These are phyloP conservation scores for Leishmania arabica DNA, from an alignment of 208 protist genomes.

Conservation along the genomic window DNA sequence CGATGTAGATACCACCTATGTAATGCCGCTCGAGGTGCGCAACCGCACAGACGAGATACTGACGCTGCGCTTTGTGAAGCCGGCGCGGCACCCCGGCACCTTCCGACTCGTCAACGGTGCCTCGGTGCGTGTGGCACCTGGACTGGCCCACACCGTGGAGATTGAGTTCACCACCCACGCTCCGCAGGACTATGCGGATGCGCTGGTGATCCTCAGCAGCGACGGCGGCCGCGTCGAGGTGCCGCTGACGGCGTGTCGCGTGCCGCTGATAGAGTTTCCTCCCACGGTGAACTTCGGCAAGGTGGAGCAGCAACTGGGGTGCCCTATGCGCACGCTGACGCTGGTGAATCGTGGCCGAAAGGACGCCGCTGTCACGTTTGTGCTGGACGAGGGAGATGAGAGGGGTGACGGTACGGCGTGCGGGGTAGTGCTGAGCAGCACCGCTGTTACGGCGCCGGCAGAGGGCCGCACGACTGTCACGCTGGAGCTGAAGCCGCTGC, in stretches of 20 bases:
- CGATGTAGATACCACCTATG: constrained; percentile 87
- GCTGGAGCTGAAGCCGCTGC: constrained; percentile 59
- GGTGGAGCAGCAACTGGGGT: constrained; percentile 64
- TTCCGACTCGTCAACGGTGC: constrained; percentile 76
- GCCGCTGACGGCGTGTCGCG: constrained; percentile 63
- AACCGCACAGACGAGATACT: constrained; percentile 66
- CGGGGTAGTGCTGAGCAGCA: constrained; percentile 26
- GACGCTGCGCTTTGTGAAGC: constrained; percentile 77
- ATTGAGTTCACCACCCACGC: constrained; percentile 84
- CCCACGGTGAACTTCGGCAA: constrained; percentile 64
- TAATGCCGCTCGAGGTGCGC: constrained; percentile 81
- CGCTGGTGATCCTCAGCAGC: constrained; percentile 71
- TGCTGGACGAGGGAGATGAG: constrained; percentile 5
- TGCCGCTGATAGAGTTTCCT: constrained; percentile 67
- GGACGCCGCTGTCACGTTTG: constrained; percentile 47
- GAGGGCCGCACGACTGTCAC: constrained; percentile 47
- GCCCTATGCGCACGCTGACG: constrained; percentile 40
- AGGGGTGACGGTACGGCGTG: constrained; percentile 3
- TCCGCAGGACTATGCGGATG: constrained; percentile 72
- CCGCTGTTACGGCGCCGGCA: constrained; percentile 30
- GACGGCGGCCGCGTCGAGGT: constrained; percentile 63
- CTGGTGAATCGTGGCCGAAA: constrained; percentile 78
- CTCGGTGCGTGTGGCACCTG: constrained; percentile 71
- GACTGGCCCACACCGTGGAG: constrained; percentile 75
- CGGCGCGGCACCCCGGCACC: constrained; percentile 40